Conservation (phyloP, 768 basidiomycete species). For the Scleroderma citrinum region DNA sequence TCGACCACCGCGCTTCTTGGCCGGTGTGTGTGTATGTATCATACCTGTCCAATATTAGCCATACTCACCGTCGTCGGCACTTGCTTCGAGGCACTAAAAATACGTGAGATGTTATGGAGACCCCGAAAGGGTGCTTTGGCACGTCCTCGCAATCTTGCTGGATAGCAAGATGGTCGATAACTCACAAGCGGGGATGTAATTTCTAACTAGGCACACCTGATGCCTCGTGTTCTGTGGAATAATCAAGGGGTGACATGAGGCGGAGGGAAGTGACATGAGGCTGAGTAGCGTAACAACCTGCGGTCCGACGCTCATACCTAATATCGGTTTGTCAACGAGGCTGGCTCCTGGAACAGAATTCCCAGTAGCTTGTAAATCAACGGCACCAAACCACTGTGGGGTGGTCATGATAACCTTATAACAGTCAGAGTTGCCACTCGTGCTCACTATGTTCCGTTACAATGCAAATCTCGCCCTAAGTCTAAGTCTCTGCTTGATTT, state of each 20-base stretch:
- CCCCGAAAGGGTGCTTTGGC: too few relatives aligned
- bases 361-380: too few relatives aligned
- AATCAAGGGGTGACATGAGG: constrained; percentile 10
- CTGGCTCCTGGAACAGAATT: too few relatives aligned
- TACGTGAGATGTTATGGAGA: too few relatives aligned
- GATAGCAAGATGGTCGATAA: too few relatives aligned
- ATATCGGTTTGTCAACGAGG: neutral
- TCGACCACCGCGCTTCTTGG: constrained; percentile 1
- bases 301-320: neutral
- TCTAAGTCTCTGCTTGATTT: neutral
- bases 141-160: too few relatives aligned
- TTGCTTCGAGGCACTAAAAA: too few relatives aligned
- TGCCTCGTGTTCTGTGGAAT: constrained; percentile 1
- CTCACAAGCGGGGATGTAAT: neutral
- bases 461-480: neutral
- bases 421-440: too few relatives aligned
- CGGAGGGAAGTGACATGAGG: constrained; percentile 6
- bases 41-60: neutral
- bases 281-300: neutral
- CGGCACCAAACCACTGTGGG: too few relatives aligned
- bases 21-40: neutral
- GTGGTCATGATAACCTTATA: too few relatives aligned
- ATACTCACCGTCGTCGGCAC: neutral
- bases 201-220: neutral
- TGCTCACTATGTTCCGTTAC: too few relatives aligned